Evolutionary conservation across 371 early-diverging fungal species (phyloP).

Genomic region (Mortierella sp.): DNA sequence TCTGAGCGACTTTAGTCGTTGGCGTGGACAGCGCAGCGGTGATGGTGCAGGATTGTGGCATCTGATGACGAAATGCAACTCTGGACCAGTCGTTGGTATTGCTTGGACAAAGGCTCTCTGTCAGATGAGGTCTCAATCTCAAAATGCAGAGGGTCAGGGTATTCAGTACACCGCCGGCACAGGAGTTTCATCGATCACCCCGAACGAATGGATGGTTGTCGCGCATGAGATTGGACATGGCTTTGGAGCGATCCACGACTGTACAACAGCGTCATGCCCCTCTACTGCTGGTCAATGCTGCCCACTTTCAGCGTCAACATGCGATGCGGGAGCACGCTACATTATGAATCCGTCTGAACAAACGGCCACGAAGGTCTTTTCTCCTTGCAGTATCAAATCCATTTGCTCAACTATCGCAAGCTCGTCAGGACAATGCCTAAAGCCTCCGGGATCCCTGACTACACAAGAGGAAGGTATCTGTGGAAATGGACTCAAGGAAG

Average conservation of each 20-base stretch:
- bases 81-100: conserved; percentile 90
- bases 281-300: conserved; percentile 77
- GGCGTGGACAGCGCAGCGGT: conserved; percentile 76
- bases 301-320: conserved; percentile 66
- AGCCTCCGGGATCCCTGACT: conserved; percentile 55
- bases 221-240: conserved; percentile 97
- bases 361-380: conserved; percentile 62
- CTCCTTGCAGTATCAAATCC: conserved; percentile 78
- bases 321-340: conserved; percentile 80
- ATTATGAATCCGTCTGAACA: conserved; percentile 90
- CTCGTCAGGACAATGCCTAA: conserved; percentile 65
- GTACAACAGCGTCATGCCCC: conserved; percentile 60
- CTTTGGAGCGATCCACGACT: conserved; percentile 84
- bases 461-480: conserved; percentile 78
- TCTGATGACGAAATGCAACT: conserved; percentile 89
- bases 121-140: conserved; percentile 57
- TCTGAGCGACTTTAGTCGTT: conserved; percentile 88
- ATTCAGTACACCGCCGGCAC: conserved; percentile 73
- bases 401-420: conserved; percentile 71
- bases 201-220: conserved; percentile 92
- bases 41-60: conserved; percentile 94
- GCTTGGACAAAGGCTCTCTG: conserved; percentile 93
- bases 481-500: conserved; percentile 94
- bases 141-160: conserved; percentile 54
- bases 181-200: conserved; percentile 87